Conservation (phyloP, 768 basidiomycete genomes). For the Amanita inopinata region DNA sequence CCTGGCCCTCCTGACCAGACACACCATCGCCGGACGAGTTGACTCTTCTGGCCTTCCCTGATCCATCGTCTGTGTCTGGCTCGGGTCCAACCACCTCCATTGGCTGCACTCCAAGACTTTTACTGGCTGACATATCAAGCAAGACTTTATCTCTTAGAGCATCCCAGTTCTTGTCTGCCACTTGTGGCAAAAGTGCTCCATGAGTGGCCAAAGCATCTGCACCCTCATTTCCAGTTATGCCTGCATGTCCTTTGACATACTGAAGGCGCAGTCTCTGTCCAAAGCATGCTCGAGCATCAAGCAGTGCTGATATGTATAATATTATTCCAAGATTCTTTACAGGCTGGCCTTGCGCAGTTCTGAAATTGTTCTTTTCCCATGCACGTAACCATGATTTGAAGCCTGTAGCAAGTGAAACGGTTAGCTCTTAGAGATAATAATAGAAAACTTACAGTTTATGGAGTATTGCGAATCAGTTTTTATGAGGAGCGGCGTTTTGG, state of each 20-base stretch:
- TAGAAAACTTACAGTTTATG: constrained; percentile 50
- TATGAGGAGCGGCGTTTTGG: constrained; percentile 52
- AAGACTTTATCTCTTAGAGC: constrained; percentile 17
- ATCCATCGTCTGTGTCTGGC: neutral
- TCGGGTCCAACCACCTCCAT: neutral
- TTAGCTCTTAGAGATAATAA: neutral
- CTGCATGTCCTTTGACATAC: constrained; percentile 74
- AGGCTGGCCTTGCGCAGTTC: constrained; percentile 32
- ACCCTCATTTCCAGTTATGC: constrained; percentile 75
- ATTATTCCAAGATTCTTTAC: constrained; percentile 74
- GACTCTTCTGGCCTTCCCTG: constrained; percentile 3
- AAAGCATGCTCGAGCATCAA: constrained; percentile 38
- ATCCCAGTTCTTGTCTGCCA: constrained; percentile 54
- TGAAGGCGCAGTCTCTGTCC: constrained; percentile 54
- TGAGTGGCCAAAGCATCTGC: constrained; percentile 68
- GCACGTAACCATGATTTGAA: constrained; percentile 54
- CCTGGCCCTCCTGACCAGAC: too few relatives aligned
- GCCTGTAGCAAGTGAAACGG: constrained; percentile 32
- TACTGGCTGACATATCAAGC: neutral
- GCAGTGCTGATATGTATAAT: constrained; percentile 53
- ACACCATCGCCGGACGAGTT: too few relatives aligned
- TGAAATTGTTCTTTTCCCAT: constrained; percentile 55
- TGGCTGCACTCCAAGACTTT: neutral
- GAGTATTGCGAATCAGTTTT: constrained; percentile 83
- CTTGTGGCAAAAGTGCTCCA: constrained; percentile 33